phyloP scores from a whole-genome alignment of 2,329 filamentous ascomycete genomes.

The Stemphylium beticola region DNA sequence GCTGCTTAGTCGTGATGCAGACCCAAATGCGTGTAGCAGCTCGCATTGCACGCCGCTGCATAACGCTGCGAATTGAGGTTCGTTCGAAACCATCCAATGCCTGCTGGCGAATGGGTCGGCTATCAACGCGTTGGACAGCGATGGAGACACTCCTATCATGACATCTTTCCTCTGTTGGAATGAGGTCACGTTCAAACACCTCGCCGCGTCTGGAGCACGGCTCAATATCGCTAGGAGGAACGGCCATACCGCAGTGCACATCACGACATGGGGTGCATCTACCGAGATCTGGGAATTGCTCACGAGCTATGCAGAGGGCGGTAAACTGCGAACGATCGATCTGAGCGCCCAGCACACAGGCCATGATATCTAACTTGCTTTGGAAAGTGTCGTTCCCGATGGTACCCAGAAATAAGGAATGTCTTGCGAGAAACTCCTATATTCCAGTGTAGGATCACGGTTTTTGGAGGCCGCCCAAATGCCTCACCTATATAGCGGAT shows the following conservation, averaged over 20 bases:
- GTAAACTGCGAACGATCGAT: neutral
- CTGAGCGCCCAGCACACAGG: neutral
- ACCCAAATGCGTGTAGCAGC: constrained; percentile 4
- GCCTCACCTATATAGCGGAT: neutral
- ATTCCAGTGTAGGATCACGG: neutral
- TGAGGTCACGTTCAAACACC: neutral
- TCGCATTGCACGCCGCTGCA: constrained; percentile 5
- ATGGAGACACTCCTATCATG: constrained; percentile 8
- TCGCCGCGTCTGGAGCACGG: neutral
- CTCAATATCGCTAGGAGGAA: neutral
- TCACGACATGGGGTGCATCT: neutral
- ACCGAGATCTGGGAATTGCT: constrained; percentile 1
- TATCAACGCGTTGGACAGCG: neutral
- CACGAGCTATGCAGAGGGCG: neutral
- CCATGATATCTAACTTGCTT: neutral
- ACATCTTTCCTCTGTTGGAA: constrained; percentile 8
- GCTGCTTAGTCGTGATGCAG: neutral
- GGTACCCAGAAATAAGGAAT: constrained; percentile 1
- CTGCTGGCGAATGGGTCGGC: neutral
- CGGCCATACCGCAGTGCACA: constrained; percentile 9
- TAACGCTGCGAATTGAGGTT: constrained; percentile 7
- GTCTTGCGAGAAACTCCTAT: neutral
- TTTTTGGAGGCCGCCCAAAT: neutral
- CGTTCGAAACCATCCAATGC: neutral
- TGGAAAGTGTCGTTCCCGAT: neutral